Base-by-base conservation (phyloP, 495 filamentous ascomycete species). In the Tuber indicum region DNA sequence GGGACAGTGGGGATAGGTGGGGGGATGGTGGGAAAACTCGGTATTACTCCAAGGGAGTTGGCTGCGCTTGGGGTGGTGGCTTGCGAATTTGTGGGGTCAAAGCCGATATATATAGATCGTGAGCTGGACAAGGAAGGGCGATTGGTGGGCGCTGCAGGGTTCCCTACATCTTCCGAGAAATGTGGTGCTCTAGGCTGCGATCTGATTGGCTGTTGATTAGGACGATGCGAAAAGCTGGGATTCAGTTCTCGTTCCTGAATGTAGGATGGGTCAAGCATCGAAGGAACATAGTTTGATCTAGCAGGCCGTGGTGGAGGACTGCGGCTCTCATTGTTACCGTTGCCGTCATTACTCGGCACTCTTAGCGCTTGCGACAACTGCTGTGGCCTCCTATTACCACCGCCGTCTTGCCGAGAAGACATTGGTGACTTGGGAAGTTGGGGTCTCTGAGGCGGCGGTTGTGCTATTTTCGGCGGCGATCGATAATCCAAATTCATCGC, bases 1-100 rank as follows among this genome's bases (percentile, higher is more conserved):
- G 84, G 45, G 84, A 82, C 49, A 83, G 80, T 46, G 83, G 73
- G 82, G 76, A 62, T 85, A 75, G 3, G 85, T 73, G 71, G 86
- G 78, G n/a, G 85, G 26, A 88, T 88, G 10, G 87, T 77, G 7
- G 89, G 90, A 81, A 90, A 90, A 76, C 90, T 88, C 26, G 90
- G 89, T 81, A 91, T 91, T 19, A 87, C 85, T 58, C 86, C 89
- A 43, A 89, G 83, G 16, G 89, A 91, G 72, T 26, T 52, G 58
- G 75, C 69, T 8, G 45, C 36, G 72, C 70, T 52, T 46, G 71
- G 44, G 71, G 47, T 36, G 69, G 78, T 36, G 36, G 74, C 74
- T n/a, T 66, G 52, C 3, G 76, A 41, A 72, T 76, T 81, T 43
- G 81, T 77, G 52, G 81, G 77, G 72, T 83, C 81, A 69, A 81